Evolutionary conservation across 768 basidiomycete genomes (phyloP).

Genomic region (Pulveroboletus sp.): DNA sequence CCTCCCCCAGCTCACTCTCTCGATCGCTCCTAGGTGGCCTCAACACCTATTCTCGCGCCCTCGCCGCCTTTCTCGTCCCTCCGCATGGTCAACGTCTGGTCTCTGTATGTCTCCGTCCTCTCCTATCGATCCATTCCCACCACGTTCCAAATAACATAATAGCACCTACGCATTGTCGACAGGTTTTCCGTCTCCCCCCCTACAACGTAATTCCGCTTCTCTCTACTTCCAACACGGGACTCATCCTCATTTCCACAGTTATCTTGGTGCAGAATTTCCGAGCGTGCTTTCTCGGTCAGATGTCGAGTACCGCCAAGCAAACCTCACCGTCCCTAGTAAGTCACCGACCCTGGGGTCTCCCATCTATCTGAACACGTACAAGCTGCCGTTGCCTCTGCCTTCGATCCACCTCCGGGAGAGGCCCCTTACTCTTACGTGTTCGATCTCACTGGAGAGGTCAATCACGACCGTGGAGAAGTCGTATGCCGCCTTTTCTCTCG

Average conservation of each 20-base stretch:
- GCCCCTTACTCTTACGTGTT: constrained; percentile 76
- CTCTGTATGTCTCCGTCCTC: constrained; percentile 45
- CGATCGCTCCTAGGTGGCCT: constrained; percentile 55
- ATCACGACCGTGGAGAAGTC: constrained; percentile 69
- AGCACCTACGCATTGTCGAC: constrained; percentile 71
- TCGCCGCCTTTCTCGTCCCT: constrained; percentile 65
- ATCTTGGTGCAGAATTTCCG: constrained; percentile 73
- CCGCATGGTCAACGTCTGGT: constrained; percentile 64
- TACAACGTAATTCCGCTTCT: constrained; percentile 52
- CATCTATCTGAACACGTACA: constrained; percentile 11
- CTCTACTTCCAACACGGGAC: constrained; percentile 11
- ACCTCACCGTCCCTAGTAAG: constrained; percentile 69
- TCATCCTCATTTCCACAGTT: constrained; percentile 40
- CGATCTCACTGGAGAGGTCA: constrained; percentile 79
- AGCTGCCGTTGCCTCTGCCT: constrained; percentile 66
- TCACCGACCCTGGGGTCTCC: constrained; percentile 4
- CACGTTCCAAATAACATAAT: constrained; percentile 4
- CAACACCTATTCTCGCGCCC: constrained; percentile 71
- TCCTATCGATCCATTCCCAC: constrained; percentile 7
- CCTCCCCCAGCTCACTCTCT: not conserved
- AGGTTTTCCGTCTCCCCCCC: constrained; percentile 68
- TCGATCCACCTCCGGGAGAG: constrained; percentile 67
- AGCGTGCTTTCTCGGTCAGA: constrained; percentile 59
- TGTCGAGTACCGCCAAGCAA: constrained; percentile 79
- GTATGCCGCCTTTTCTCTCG: constrained; percentile 36